Conservation (phyloP, 2,329 filamentous ascomycete genomes). For the Cordyceps farinosa region DNA sequence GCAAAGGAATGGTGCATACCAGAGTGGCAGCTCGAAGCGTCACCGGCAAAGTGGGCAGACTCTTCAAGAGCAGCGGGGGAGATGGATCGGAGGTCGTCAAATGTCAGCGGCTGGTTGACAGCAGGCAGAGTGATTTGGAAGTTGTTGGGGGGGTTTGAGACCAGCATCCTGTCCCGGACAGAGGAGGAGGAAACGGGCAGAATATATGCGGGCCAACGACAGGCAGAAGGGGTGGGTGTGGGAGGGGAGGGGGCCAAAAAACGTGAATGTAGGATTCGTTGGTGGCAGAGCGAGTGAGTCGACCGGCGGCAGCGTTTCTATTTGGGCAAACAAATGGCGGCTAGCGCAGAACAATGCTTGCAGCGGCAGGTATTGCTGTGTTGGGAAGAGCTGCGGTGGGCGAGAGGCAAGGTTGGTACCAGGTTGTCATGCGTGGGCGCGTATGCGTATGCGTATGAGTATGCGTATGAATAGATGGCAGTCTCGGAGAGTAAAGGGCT, state of each 20-base stretch:
- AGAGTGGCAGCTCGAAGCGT: conserved; percentile 44
- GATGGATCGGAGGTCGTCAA: conserved; percentile 15
- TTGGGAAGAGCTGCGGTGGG: conserved; percentile 7
- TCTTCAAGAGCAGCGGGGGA: conserved; percentile 5
- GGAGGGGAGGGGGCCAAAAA: conserved; percentile 12
- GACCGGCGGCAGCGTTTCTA: conserved; percentile 15
- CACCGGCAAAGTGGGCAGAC: conserved; percentile 41
- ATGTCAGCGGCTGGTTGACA: conserved; percentile 15
- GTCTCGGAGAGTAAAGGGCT: neutral
- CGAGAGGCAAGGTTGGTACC: neutral
- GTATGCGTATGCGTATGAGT: neutral
- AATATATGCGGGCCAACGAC: conserved; percentile 18
- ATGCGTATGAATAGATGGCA: neutral
- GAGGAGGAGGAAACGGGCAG: conserved; percentile 5
- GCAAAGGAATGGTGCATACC: conserved; percentile 18
- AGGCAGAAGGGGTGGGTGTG: conserved; percentile 4
- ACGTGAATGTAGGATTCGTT: conserved; percentile 12
- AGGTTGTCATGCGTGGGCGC: neutral
- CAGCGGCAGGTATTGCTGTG: conserved; percentile 13
- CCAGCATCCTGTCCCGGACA: conserved; percentile 13
- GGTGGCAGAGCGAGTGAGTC: conserved; percentile 15
- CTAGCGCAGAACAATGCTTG: conserved; percentile 11
- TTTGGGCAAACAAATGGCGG: conserved; percentile 9
- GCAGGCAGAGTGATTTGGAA: conserved; percentile 13
- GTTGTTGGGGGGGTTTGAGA: conserved; percentile 5